Evolutionary conservation across 1,284 basidiomycete species (phyloP).

Genomic region (Ceratobasidium papillatum): DNA sequence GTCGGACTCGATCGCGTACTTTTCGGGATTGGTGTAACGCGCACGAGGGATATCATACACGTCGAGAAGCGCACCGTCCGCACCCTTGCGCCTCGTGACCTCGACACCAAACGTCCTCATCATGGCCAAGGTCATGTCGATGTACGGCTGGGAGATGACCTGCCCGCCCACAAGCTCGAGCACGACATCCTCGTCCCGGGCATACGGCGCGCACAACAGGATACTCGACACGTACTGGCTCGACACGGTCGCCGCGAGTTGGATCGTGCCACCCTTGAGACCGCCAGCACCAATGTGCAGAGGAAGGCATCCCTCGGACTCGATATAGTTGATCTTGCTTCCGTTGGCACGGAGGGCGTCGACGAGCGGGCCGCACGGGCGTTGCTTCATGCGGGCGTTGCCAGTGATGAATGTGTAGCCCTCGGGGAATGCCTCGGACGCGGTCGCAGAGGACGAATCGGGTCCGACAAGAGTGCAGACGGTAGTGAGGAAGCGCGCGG

Average conservation of each 20-base stretch:
- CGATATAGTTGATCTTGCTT: conserved; percentile 79
- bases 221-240: conserved; percentile 99
- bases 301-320: conserved; percentile 86
- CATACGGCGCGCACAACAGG: conserved; percentile 95
- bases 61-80: conserved; percentile 71
- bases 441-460: conserved; percentile 50
- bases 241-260: conserved; percentile 92
- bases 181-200: conserved; percentile 72
- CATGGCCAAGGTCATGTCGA: conserved; percentile 99
- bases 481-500: conserved; percentile 96
- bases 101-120: conserved; percentile 93
- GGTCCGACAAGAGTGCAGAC: conserved; percentile 84
- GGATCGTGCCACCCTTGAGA: conserved; percentile 83
- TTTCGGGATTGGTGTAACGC: conserved; percentile 78
- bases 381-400: conserved; percentile 98
- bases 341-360: conserved; percentile 89
- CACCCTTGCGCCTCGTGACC: conserved; percentile 76
- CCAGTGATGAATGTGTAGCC: conserved; percentile 86
- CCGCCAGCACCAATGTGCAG: conserved; percentile 87
- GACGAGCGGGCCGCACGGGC: conserved; percentile 94
- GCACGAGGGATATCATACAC: conserved; percentile 88
- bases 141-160: conserved; percentile 99
- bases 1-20: conserved; percentile 94
- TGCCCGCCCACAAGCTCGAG: conserved; percentile 91
- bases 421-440: conserved; percentile 52